phyloP scores from a whole-genome alignment of 1,284 basidiomycete genomes.

The Moesziomyces sp. region DNA sequence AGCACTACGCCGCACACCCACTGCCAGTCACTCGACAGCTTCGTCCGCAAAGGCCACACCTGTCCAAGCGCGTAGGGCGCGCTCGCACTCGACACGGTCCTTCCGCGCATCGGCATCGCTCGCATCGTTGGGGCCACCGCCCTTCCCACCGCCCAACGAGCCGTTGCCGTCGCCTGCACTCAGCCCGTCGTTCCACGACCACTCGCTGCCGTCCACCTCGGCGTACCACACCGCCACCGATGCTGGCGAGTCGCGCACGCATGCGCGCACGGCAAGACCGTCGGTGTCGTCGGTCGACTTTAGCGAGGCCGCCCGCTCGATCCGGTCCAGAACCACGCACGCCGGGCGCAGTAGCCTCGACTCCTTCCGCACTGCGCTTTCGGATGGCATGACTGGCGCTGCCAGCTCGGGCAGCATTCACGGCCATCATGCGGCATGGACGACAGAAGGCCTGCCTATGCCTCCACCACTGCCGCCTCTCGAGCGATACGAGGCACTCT shows the following conservation, averaged over 20 bases:
- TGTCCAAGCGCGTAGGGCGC: slow-evolving; percentile 23
- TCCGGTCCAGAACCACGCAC: slow-evolving; percentile 22
- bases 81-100: slow-evolving; percentile 27
- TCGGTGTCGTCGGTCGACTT: slow-evolving; percentile 36
- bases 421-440: slow-evolving; percentile 8
- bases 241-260: slow-evolving; percentile 14
- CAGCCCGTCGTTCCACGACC: slow-evolving; percentile 32
- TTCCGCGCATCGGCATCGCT: slow-evolving; percentile 32
- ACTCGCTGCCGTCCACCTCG: slow-evolving; percentile 20
- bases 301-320: slow-evolving; percentile 21
- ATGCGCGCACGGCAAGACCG: slow-evolving; percentile 11
- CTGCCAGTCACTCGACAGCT: slow-evolving; percentile 11
- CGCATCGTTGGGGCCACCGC: slow-evolving; percentile 37
- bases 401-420: slow-evolving; percentile 19
- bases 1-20: slow-evolving; percentile 30
- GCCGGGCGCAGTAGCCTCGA: slow-evolving; percentile 31
- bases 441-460: slow-evolving; percentile 6
- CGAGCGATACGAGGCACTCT: slow-evolving; percentile 34
- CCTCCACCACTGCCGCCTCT: slow-evolving; percentile 33
- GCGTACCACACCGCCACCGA: slow-evolving; percentile 24
- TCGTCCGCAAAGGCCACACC: slow-evolving; percentile 13
- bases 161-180: slow-evolving; percentile 37
- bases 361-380: slow-evolving; percentile 40
- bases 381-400: slow-evolving; percentile 23
- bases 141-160: slow-evolving; percentile 45